These are phyloP conservation scores for Cercis canadensis DNA, from an alignment of 306 rosid species.

Conservation along the genomic window DNA sequence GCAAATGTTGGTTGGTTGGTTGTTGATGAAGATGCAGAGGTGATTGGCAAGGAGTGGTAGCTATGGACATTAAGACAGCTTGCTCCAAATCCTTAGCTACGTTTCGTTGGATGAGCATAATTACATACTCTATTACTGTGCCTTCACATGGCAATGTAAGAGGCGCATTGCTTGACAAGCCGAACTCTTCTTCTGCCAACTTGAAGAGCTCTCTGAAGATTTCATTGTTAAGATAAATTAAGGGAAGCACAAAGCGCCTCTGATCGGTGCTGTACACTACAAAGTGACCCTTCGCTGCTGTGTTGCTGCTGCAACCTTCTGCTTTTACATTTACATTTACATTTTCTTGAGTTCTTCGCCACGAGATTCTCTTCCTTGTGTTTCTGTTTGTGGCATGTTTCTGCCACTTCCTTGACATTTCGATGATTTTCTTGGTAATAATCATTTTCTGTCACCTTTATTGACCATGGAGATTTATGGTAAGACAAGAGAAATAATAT, in stretches of 20 bases:
- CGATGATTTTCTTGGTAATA: constrained; percentile 28
- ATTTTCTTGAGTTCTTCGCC: not conserved
- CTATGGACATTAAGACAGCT: constrained; percentile 24
- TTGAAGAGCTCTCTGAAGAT: constrained; percentile 42
- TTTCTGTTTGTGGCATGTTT: constrained; percentile 12
- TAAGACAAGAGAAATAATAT: too few species aligned
- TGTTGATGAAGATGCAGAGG: constrained; percentile 21
- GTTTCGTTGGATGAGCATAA: constrained; percentile 9
- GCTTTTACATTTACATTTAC: too few species aligned
- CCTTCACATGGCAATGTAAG: constrained; percentile 43
- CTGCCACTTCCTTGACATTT: constrained; percentile 38
- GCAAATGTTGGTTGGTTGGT: constrained; percentile 5
- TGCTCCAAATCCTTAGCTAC: constrained; percentile 32
- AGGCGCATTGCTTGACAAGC: constrained; percentile 26
- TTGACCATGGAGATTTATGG: too few species aligned
- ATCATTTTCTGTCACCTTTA: constrained; percentile 25
- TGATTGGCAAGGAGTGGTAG: constrained; percentile 16
- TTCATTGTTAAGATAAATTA: constrained; percentile 30
- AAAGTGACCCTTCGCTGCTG: constrained; percentile 45
- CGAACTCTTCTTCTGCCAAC: constrained; percentile 48
- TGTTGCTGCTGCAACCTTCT: not conserved
- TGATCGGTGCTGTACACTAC: constrained; percentile 38
- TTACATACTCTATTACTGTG: constrained; percentile 9
- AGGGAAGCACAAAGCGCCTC: constrained; percentile 39
- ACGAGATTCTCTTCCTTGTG: constrained; percentile 21